Evolutionary conservation across 306 rosid species (phyloP).

Genomic region (Quercus rubra): DNA sequence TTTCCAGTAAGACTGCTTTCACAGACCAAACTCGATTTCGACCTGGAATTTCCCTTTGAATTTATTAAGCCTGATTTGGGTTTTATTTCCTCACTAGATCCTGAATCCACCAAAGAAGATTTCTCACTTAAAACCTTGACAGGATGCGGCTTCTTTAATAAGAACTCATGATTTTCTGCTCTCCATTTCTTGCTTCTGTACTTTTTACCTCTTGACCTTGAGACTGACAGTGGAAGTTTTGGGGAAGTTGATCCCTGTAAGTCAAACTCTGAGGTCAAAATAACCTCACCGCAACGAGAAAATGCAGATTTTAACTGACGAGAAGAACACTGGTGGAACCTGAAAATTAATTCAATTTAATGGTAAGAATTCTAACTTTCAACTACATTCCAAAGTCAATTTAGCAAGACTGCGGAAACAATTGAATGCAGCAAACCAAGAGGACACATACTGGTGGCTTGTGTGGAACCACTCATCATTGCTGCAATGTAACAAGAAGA

Average conservation of each 20-base stretch:
- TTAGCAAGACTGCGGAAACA: background rate
- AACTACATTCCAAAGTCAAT: background rate
- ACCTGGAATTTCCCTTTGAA: conserved; percentile 29
- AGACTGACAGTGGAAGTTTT: conserved; percentile 57
- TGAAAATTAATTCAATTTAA: conserved; percentile 35
- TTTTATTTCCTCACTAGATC: conserved; percentile 37
- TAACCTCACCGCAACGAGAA: conserved; percentile 41
- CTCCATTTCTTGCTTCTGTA: conserved; percentile 54
- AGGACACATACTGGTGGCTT: conserved; percentile 60
- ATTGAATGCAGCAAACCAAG: background rate
- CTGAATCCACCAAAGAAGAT: conserved; percentile 22
- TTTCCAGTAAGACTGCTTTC: conserved; percentile 31
- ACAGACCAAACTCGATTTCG: conserved; percentile 26
- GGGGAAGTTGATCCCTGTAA: conserved; percentile 38
- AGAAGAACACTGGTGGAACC: conserved; percentile 76
- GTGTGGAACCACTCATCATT: conserved; percentile 60
- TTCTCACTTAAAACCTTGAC: conserved; percentile 34
- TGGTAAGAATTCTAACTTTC: conserved; percentile 6
- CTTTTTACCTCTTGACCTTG: conserved; percentile 74
- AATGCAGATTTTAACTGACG: conserved; percentile 53
- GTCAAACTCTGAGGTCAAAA: conserved; percentile 30
- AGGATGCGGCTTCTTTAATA: conserved; percentile 36
- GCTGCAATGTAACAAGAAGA: conserved; percentile 38
- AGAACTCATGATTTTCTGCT: conserved; percentile 27
- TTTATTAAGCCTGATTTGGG: conserved; percentile 23